phyloP scores from a whole-genome alignment of 2,329 filamentous ascomycete genomes.

The Sordariomycetes sp. region DNA sequence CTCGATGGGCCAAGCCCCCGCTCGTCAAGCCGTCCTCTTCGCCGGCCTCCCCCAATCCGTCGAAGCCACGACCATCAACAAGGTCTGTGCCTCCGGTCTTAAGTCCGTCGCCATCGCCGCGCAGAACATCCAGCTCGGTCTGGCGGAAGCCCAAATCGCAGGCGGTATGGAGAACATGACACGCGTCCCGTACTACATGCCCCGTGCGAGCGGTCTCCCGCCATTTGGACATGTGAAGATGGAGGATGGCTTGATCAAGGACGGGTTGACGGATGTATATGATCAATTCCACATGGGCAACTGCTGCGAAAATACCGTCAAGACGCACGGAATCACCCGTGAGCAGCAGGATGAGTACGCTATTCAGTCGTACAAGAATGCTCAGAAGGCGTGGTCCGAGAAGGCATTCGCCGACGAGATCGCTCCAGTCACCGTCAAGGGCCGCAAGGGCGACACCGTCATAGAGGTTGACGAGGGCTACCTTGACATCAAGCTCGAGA shows the following conservation, averaged over 20 bases:
- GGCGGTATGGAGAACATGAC: slow-evolving; percentile 99
- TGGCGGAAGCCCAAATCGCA: slow-evolving; percentile 80
- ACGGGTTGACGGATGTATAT: slow-evolving; percentile 93
- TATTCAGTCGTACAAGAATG: slow-evolving; percentile 79
- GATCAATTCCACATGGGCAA: slow-evolving; percentile 97
- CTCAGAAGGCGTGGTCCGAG: slow-evolving; percentile 80
- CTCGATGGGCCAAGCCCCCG: slow-evolving; percentile 79
- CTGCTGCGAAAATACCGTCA: slow-evolving; percentile 89
- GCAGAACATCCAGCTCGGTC: slow-evolving; percentile 87
- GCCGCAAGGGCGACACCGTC: slow-evolving; percentile 72
- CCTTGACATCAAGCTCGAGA: slow-evolving; percentile 77
- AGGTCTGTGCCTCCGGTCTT: slow-evolving; percentile 91
- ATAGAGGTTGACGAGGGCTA: slow-evolving; percentile 84
- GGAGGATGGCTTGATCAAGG: slow-evolving; percentile 88
- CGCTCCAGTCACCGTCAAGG: slow-evolving; percentile 74
- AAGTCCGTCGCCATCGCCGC: slow-evolving; percentile 88
- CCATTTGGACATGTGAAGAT: slow-evolving; percentile 81
- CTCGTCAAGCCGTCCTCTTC: slow-evolving; percentile 82
- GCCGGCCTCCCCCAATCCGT: slow-evolving; percentile 73
- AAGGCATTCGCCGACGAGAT: slow-evolving; percentile 85
- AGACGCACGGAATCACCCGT: slow-evolving; percentile 71
- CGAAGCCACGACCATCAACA: slow-evolving; percentile 92
- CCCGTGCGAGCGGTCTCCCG: slow-evolving; percentile 71
- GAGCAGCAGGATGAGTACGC: slow-evolving; percentile 89
- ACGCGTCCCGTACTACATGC: slow-evolving; percentile 81